Base-by-base conservation (phyloP, 2,329 filamentous ascomycete genomes). In the Pezizomycotina sp. region DNA sequence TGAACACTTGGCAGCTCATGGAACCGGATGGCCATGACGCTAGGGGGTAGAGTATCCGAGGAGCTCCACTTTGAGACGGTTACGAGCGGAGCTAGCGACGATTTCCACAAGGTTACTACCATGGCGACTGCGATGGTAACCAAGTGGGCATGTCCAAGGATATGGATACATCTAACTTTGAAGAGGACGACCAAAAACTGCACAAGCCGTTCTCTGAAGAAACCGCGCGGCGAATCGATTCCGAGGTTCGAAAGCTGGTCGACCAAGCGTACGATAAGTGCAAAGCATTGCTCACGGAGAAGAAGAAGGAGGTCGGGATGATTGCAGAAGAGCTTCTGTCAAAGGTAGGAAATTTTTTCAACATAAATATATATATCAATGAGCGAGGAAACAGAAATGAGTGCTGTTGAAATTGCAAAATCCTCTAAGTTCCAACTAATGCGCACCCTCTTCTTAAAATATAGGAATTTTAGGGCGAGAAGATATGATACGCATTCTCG, bases 1-100 rank as follows among this genome's bases (percentile, higher is more conserved):
- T 98, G 84, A 92, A 77, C 54, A 76, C 81, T 47, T 76, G 84
- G 56, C 89, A 98, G 61, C 67, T 98, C 26, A 92, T 95, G 81
- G 89, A 98, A n/a, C 58, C 83, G 89, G 50, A 98, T 98, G 89
- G 89, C 89, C 47, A 98, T 98, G 89, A 93, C 86, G 2, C 74
- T 98, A 36, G 89, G 84, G 50, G 89, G 89, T 2, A 82, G 89
- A 48, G 79, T 98, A 15, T 89, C 78, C 13, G 89, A 98, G 61
- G 89, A 98, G 59, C 63, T 98, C 5, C 86, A 98, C 61, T 98
- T 98, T 60, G 77, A 89, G 21, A 92, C 83, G 0, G 89, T 98
- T 13, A 98, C 89, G 2, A 89, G 80, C 29, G 89, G 89, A 38
- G 89, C 86, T 13, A 84, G 76, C 35, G 89, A 95, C 57, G 89